phyloP scores from a whole-genome alignment of 495 filamentous ascomycete species.

The Chlorociboria aeruginascens region DNA sequence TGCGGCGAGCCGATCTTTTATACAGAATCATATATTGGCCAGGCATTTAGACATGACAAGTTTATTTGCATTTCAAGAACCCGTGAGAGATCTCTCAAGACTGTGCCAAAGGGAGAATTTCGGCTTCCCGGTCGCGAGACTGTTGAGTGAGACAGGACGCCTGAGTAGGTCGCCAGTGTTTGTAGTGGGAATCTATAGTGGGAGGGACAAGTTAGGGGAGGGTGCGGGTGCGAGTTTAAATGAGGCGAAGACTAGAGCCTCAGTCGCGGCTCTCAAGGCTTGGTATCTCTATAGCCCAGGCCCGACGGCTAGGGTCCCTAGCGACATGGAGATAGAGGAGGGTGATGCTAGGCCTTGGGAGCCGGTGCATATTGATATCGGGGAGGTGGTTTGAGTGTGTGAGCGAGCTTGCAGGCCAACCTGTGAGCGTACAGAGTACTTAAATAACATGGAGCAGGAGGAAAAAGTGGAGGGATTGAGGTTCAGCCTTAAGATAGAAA shows the following conservation, averaged over 20 bases:
- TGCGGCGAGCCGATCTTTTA: conserved; percentile 63
- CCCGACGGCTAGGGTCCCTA: conserved; percentile 56
- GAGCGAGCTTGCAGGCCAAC: not conserved
- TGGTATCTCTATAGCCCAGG: conserved; percentile 93
- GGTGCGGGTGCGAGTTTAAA: conserved; percentile 62
- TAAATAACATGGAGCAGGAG: not conserved
- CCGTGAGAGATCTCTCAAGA: conserved; percentile 64
- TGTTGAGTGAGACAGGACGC: conserved; percentile 82
- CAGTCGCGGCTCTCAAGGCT: conserved; percentile 71
- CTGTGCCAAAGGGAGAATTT: conserved; percentile 85
- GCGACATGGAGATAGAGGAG: conserved; percentile 72
- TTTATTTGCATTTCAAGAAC: conserved; percentile 73
- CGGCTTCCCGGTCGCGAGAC: conserved; percentile 71
- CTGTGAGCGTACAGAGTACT: not conserved
- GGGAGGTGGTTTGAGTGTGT: conserved; percentile 47
- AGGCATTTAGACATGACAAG: conserved; percentile 62
- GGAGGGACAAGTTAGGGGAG: conserved; percentile 80
- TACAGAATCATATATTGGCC: conserved; percentile 68
- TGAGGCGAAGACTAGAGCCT: conserved; percentile 64
- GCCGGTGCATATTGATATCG: conserved; percentile 77
- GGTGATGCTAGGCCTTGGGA: conserved; percentile 47
- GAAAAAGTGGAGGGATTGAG: not conserved
- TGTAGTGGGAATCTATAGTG: conserved; percentile 88
- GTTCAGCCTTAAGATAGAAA: not conserved
- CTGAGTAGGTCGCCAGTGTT: conserved; percentile 74